Evolutionary conservation across 495 filamentous ascomycete genomes (phyloP).

Genomic region (Aspergillus steynii): DNA sequence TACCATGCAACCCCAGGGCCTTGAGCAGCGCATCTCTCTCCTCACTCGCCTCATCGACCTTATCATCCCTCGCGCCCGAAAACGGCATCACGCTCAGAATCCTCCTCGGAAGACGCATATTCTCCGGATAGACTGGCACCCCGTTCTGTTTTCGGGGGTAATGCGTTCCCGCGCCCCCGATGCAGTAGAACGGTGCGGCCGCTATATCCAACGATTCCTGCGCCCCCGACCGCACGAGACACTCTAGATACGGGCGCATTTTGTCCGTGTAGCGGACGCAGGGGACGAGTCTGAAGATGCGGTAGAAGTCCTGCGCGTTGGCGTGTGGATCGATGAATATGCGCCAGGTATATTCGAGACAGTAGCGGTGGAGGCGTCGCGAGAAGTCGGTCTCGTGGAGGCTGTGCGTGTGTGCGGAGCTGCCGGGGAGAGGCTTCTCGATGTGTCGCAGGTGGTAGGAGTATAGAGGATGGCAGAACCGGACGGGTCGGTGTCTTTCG

Average conservation of each 20-base stretch:
- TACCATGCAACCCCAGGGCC: slow-evolving; percentile 54
- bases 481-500: not conserved
- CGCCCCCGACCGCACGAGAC: slow-evolving; percentile 19
- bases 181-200: slow-evolving; percentile 32
- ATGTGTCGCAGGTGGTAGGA: not conserved
- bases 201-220: slow-evolving; percentile 38
- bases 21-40: slow-evolving; percentile 13
- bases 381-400: slow-evolving; percentile 65
- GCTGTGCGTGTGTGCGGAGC: slow-evolving; percentile 16
- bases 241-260: slow-evolving; percentile 44
- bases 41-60: not conserved
- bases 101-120: slow-evolving; percentile 23
- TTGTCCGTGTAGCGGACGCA: slow-evolving; percentile 51
- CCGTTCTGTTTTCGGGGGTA: slow-evolving; percentile 42
- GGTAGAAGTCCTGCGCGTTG: slow-evolving; percentile 48
- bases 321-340: slow-evolving; percentile 57
- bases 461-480: not conserved
- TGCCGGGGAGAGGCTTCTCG: slow-evolving; percentile 10
- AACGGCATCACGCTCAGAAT: slow-evolving; percentile 17
- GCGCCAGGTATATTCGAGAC: slow-evolving; percentile 59
- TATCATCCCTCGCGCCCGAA: slow-evolving; percentile 5
- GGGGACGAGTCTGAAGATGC: slow-evolving; percentile 67
- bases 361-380: slow-evolving; percentile 64
- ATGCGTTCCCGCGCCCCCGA: slow-evolving; percentile 68
- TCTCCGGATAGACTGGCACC: slow-evolving; percentile 32